Evolutionary conservation across 225 moss, liverwort and hornwort species (phyloP).

Genomic region (Polytrichum commune): DNA sequence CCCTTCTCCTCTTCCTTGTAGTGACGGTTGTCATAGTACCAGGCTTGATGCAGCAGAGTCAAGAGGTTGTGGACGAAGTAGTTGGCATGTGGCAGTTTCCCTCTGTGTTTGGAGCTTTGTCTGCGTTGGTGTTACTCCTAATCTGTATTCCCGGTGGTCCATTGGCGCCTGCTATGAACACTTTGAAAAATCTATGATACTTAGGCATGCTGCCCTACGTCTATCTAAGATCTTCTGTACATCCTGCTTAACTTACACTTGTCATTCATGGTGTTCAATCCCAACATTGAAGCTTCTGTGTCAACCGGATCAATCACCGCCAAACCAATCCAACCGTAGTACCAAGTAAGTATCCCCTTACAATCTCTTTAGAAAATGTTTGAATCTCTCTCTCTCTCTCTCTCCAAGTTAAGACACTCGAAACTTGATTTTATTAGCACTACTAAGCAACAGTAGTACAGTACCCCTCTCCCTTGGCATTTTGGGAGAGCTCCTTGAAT

Average conservation of each 20-base stretch:
- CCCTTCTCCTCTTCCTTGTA: constrained; percentile 42
- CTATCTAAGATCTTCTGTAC: background rate
- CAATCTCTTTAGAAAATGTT: too few species aligned
- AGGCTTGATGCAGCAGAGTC: constrained; percentile 47
- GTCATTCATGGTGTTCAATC: too few species aligned
- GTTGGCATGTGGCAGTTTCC: constrained; percentile 46
- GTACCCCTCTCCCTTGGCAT: too few species aligned
- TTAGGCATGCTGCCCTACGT: background rate
- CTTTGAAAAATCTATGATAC: constrained; percentile 40
- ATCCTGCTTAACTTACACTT: constrained; percentile 16
- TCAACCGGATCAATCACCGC: too few species aligned
- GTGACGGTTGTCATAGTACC: constrained; percentile 45
- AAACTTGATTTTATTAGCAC: too few species aligned
- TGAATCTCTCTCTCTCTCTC: too few species aligned
- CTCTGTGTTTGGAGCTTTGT: constrained; percentile 36
- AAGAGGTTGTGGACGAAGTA: constrained; percentile 41
- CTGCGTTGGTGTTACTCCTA: constrained; percentile 35
- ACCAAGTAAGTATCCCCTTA: too few species aligned
- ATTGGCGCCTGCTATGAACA: constrained; percentile 43
- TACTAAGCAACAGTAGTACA: too few species aligned
- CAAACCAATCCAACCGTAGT: too few species aligned
- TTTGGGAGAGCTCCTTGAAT: too few species aligned
- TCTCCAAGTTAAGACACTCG: too few species aligned
- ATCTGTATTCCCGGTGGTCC: constrained; percentile 59
- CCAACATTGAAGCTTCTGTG: too few species aligned